phyloP scores from a whole-genome alignment of 2,329 filamentous ascomycete species.

The Mariannaea elegans region DNA sequence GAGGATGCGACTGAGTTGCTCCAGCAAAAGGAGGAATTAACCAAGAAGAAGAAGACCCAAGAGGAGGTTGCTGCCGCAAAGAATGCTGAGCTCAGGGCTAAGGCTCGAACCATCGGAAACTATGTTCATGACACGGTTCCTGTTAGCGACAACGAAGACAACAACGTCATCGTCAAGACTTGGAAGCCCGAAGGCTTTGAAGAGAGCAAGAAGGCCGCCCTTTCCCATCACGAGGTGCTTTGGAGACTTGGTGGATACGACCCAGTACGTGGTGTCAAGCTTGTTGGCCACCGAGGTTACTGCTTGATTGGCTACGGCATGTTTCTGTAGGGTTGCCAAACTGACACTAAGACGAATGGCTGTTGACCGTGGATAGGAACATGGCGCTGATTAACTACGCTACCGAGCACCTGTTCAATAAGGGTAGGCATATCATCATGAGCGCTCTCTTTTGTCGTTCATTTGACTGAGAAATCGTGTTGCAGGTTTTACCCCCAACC shows the following conservation, averaged over 20 bases:
- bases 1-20: constrained; percentile 85
- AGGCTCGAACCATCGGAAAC: constrained; percentile 79
- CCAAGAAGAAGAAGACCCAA: constrained; percentile 83
- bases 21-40: constrained; percentile 78
- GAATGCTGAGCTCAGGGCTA: constrained; percentile 75
- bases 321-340: constrained; percentile 62
- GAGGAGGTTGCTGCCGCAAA: constrained; percentile 80
- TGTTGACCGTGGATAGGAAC: constrained; percentile 58
- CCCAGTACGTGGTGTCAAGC: constrained; percentile 89
- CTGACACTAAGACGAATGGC: not conserved
- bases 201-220: constrained; percentile 77
- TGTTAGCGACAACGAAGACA: constrained; percentile 85
- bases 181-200: constrained; percentile 83
- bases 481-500: constrained; percentile 79
- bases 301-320: constrained; percentile 91
- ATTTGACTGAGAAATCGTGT: constrained; percentile 16
- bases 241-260: constrained; percentile 90
- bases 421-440: constrained; percentile 22
- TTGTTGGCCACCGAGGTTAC: constrained; percentile 94
- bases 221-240: constrained; percentile 96
- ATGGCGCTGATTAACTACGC: constrained; percentile 96
- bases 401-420: constrained; percentile 76
- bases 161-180: constrained; percentile 79
- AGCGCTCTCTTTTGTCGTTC: not conserved
- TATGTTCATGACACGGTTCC: constrained; percentile 86